A percentile compares a stretch with the other conserved stretches of the same genome.
These are phyloP conservation scores for Fusarium verrucosum DNA, from an alignment of 2,329 filamentous ascomycete genomes.

Conservation along the genomic window DNA sequence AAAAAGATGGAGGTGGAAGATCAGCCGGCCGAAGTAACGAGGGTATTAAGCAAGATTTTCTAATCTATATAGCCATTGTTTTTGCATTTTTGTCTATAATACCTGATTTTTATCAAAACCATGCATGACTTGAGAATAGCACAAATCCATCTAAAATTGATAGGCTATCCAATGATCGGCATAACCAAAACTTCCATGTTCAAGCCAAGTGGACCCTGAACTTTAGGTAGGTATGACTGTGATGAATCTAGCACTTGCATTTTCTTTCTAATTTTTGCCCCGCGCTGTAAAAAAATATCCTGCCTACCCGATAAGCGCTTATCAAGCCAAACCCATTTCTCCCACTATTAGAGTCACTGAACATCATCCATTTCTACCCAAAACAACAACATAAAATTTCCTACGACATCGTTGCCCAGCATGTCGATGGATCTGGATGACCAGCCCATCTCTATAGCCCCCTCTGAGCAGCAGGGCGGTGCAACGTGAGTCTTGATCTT, in stretches of 20 bases:
- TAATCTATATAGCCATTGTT: conserved; percentile 45
- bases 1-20: conserved; percentile 57
- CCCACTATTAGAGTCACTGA: conserved; percentile 42
- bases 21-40: conserved; percentile 66
- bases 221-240: conserved; percentile 31
- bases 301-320: conserved; percentile 48
- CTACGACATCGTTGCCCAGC: conserved; percentile 33
- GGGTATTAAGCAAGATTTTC: conserved; percentile 73
- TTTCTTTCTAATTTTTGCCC: conserved; percentile 37
- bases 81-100: conserved; percentile 11
- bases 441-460: conserved; percentile 52
- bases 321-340: conserved; percentile 53
- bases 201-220: conserved; percentile 31
- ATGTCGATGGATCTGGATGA: conserved; percentile 59
- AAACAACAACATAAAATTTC: conserved; percentile 25
- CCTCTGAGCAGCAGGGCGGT: conserved; percentile 47
- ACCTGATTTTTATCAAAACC: conserved; percentile 14
- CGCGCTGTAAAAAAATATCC: conserved; percentile 40
- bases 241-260: conserved; percentile 12
- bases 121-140: conserved; percentile 4
- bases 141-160: conserved; percentile 16
- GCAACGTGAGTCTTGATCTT: conserved; percentile 52
- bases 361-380: conserved; percentile 27
- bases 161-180: conserved; percentile 20
- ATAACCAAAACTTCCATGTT: conserved; percentile 14